phyloP scores from a whole-genome alignment of 2,329 filamentous ascomycete genomes.

The Ilyonectria mors-panacis region DNA sequence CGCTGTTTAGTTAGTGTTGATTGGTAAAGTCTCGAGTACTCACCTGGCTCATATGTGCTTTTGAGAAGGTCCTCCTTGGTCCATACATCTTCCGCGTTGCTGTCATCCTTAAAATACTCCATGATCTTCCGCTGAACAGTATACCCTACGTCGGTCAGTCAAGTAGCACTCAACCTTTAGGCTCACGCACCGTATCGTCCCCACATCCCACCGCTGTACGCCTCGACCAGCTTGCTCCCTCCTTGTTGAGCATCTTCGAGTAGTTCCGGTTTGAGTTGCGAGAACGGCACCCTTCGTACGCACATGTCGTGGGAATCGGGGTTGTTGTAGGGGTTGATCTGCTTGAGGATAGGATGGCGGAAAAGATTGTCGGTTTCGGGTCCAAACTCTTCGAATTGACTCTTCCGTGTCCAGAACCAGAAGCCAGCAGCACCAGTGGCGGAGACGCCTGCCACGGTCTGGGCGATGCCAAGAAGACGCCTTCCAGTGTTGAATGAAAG shows the following conservation, averaged over 20 bases:
- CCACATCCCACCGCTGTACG: slow-evolving; percentile 37
- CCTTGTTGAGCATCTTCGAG: slow-evolving; percentile 35
- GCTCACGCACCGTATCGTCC: slow-evolving; percentile 38
- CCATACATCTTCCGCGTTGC: slow-evolving; percentile 34
- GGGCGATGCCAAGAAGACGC: slow-evolving; percentile 12
- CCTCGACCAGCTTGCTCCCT: slow-evolving; percentile 37
- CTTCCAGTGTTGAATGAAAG: neutral
- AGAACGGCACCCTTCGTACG: slow-evolving; percentile 34
- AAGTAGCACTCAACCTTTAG: neutral
- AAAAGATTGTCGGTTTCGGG: slow-evolving; percentile 30
- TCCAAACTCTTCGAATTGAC: slow-evolving; percentile 40
- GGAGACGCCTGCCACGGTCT: slow-evolving; percentile 16
- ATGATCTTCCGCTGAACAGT: slow-evolving; percentile 34
- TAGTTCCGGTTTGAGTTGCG: slow-evolving; percentile 11
- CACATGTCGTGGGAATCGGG: slow-evolving; percentile 38
- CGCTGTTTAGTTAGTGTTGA: neutral
- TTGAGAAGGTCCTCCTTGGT: slow-evolving; percentile 32
- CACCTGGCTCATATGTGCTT: slow-evolving; percentile 40
- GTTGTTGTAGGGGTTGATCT: slow-evolving; percentile 42
- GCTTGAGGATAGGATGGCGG: slow-evolving; percentile 28
- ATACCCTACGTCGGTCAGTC: slow-evolving; percentile 13
- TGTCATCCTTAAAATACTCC: slow-evolving; percentile 27
- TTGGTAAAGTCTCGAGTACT: neutral
- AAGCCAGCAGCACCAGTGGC: slow-evolving; percentile 23
- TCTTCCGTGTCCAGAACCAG: slow-evolving; percentile 37